phyloP scores from a whole-genome alignment of 169 alveolate species.

The Plasmodium gonderi region DNA sequence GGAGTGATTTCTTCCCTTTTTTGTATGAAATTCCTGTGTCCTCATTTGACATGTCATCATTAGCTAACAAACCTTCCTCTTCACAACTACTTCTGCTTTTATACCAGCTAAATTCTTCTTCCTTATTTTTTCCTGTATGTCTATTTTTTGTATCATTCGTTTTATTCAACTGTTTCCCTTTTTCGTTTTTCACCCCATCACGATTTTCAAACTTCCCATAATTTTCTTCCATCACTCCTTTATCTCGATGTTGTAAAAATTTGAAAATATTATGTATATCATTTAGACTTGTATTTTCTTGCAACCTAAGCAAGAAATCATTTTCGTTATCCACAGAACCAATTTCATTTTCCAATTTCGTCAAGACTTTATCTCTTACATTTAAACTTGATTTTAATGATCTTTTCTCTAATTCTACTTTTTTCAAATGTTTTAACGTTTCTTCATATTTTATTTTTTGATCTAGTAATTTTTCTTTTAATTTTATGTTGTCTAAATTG shows the following conservation, averaged over 20 bases:
- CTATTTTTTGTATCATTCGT: neutral
- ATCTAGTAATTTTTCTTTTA: constrained; percentile 53
- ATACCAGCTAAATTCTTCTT: constrained; percentile 33
- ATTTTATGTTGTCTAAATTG: constrained; percentile 31
- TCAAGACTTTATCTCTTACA: constrained; percentile 66
- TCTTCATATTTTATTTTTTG: constrained; percentile 74
- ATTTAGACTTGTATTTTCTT: constrained; percentile 25
- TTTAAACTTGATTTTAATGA: constrained; percentile 44
- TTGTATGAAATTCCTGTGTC: neutral
- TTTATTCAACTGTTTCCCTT: neutral
- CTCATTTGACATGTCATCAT: neutral
- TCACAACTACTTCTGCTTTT: constrained; percentile 15
- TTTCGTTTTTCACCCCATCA: neutral
- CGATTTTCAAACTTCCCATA: neutral
- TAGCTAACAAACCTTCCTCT: neutral
- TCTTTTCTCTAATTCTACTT: constrained; percentile 62
- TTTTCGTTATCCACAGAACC: constrained; percentile 65
- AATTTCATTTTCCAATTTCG: constrained; percentile 66
- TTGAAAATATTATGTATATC: constrained; percentile 61
- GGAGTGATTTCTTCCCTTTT: neutral
- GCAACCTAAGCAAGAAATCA: constrained; percentile 29
- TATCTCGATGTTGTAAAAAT: constrained; percentile 17
- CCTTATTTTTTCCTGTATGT: neutral
- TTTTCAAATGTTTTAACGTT: constrained; percentile 70
- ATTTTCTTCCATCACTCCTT: neutral